Conservation (phyloP, 2,329 filamentous ascomycete species). For the Penicillium concentricum region DNA sequence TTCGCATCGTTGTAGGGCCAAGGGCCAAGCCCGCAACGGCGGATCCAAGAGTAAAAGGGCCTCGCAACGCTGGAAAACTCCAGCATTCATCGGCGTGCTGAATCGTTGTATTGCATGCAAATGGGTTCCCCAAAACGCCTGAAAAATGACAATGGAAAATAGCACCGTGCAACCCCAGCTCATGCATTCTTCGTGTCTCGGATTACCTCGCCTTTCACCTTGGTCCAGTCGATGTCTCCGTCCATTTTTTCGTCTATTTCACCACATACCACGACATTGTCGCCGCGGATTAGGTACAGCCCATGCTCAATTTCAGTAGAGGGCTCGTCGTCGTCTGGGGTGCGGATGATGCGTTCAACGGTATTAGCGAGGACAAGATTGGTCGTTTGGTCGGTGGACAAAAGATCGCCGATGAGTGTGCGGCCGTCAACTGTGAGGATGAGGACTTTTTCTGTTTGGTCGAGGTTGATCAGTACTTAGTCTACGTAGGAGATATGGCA, state of each 20-base stretch:
- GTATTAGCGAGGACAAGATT: constrained; percentile 86
- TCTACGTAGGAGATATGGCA: not conserved
- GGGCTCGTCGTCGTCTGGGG: constrained; percentile 76
- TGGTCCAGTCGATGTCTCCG: constrained; percentile 84
- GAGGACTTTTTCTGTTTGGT: constrained; percentile 73
- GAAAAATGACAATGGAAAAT: constrained; percentile 5
- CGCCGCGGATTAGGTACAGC: constrained; percentile 86
- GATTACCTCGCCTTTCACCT: constrained; percentile 81
- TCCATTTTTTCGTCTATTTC: constrained; percentile 88
- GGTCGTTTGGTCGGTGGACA: constrained; percentile 86
- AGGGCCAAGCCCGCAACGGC: constrained; percentile 1
- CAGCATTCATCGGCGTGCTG: constrained; percentile 3
- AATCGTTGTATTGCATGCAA: constrained; percentile 10
- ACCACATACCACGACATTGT: constrained; percentile 89
- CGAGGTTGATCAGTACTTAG: not conserved
- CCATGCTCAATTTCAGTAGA: constrained; percentile 80
- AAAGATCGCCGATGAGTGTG: constrained; percentile 76
- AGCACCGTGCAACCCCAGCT: constrained; percentile 21
- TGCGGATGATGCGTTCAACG: constrained; percentile 85
- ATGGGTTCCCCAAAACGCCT: constrained; percentile 6
- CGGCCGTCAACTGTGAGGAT: constrained; percentile 91
- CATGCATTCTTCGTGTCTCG: constrained; percentile 77
- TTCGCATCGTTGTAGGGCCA: not conserved
- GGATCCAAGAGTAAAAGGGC: not conserved
- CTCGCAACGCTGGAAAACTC: not conserved